Evolutionary conservation across 129 eudicot genomes (phyloP).

Genomic region (Flaveria bidentis): DNA sequence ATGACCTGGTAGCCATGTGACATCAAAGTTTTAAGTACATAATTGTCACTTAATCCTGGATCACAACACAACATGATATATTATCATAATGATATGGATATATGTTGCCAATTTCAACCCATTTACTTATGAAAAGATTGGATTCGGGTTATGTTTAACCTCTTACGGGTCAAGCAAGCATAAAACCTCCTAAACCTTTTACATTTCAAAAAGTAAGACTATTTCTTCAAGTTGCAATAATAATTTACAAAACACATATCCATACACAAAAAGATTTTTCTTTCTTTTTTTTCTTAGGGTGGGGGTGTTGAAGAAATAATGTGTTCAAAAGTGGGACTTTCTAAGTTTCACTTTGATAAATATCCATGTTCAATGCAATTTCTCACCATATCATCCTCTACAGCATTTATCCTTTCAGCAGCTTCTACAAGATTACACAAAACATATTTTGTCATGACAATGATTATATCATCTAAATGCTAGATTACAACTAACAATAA

Average conservation of each 20-base stretch:
- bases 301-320: not conserved
- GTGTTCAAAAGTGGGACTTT: constrained; percentile 29
- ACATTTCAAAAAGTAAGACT: not conserved
- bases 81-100: not conserved
- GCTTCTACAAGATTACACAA: constrained; percentile 50
- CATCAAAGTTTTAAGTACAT: constrained; percentile 62
- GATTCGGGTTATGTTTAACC: no score
- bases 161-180: not conserved
- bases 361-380: constrained; percentile 72
- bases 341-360: constrained; percentile 63
- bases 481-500: constrained; percentile 8
- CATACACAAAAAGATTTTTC: not conserved
- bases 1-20: constrained; percentile 55
- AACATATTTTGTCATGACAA: constrained; percentile 4
- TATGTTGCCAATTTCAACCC: no score
- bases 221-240: constrained; percentile 11
- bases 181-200: not conserved
- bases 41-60: constrained; percentile 62
- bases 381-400: constrained; percentile 82
- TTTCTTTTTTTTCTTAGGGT: not conserved
- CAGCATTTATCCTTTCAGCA: constrained; percentile 66
- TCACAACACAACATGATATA: constrained; percentile 20
- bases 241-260: not conserved
- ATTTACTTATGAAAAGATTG: no score
- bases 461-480: not conserved